Evolutionary conservation across 495 filamentous ascomycete genomes (phyloP).

Genomic region (Podospora comata): DNA sequence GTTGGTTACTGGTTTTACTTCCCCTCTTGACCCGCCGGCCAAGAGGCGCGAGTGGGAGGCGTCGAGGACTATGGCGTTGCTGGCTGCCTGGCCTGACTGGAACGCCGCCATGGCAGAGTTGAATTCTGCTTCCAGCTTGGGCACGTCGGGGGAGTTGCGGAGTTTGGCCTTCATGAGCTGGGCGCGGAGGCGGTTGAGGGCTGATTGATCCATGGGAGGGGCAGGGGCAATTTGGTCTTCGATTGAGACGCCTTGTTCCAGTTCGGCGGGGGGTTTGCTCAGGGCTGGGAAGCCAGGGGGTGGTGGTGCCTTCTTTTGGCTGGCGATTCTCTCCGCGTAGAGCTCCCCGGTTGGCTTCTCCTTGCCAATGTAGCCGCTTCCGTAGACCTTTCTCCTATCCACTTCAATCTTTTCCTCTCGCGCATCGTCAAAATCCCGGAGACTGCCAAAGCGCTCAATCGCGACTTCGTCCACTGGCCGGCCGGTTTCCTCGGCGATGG

Average conservation of each 20-base stretch:
- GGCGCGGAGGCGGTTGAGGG: constrained; percentile 84
- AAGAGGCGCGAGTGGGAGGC: constrained; percentile 88
- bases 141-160: constrained; percentile 65
- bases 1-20: constrained; percentile 70
- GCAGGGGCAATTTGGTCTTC: constrained; percentile 44
- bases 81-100: constrained; percentile 44
- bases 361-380: constrained; percentile 80
- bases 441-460: constrained; percentile 71
- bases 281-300: not conserved
- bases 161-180: constrained; percentile 93
- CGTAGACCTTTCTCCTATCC: constrained; percentile 80
- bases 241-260: constrained; percentile 45
- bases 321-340: constrained; percentile 61
- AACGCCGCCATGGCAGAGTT: constrained; percentile 65
- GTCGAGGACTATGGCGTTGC: constrained; percentile 73
- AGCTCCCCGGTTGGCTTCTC: constrained; percentile 86
- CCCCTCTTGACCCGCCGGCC: constrained; percentile 64
- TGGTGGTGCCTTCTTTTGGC: constrained; percentile 20
- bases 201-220: constrained; percentile 63
- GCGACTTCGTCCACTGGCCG: constrained; percentile 75
- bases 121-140: constrained; percentile 80
- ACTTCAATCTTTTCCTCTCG: constrained; percentile 93
- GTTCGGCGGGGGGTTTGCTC: constrained; percentile 18
- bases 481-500: constrained; percentile 69
- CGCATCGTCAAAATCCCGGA: constrained; percentile 87